Base-by-base conservation (phyloP, 1,139 yeast species). In the Kodamaea sp. region DNA sequence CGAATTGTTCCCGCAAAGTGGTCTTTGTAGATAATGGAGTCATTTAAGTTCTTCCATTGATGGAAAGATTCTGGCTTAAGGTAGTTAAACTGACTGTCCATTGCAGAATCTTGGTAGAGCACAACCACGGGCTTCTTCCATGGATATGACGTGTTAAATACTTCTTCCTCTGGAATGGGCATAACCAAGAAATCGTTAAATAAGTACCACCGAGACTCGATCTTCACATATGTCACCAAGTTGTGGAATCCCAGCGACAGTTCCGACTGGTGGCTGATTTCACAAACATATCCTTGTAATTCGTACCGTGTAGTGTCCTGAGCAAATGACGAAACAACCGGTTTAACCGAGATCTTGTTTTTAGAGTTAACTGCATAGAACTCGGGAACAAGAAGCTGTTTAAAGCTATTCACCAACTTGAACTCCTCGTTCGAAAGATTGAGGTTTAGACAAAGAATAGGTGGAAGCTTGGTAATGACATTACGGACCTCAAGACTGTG, bases 181-280 rank as follows among this genome's bases (percentile, higher is more conserved):
- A 80, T 76, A n/a, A 89, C 97, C 48, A 92, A 65, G 59, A 90
- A 94, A 58, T 94, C 97, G 53, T 94, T 94, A 57, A 94, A 89
- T 50, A 94, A 59, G 47, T 73, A 78, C 98, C 99, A 94, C 35
- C 69, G 69, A 32, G 67, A 71, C 11, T 58, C 64, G n/a, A 78
- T 65, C 35, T 73, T 72, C 5, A 78, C 69, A 44, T 73, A 78
- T 0, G 88, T 71, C 1, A 85, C 82, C 37, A 83, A 58, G 49
- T 66, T 68, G 44, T 83, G 83, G 30, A 69, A 72, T 3, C 78
- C 78, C 28, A 66, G 66, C 4, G 65, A 47, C 10, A 58, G 44
- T 12, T 75, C 77, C 3, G 75, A 66, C 22, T 75, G 76, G 28
- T 79, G 83, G 14, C 76, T 72, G 4, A 84, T 73, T 48, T 81